Evolutionary conservation across 1,284 basidiomycete genomes (phyloP).

Genomic region (Ceratobasidium sp.): DNA sequence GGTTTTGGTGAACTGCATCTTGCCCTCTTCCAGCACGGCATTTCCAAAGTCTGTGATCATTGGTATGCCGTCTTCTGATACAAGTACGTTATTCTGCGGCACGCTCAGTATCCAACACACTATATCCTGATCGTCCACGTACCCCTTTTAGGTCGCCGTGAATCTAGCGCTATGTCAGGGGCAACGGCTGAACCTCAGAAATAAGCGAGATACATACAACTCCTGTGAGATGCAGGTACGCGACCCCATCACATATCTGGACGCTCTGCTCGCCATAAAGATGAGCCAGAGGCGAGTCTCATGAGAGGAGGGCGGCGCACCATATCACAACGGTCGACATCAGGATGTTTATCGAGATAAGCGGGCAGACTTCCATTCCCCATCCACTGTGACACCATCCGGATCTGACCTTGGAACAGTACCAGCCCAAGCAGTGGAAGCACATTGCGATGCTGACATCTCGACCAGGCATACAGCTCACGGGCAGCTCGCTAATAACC

Average conservation of each 20-base stretch:
- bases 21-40: background rate
- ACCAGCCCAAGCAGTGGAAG: conserved; percentile 21
- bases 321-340: conserved; percentile 2
- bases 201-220: background rate
- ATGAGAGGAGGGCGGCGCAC: background rate
- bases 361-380: background rate
- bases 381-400: conserved; percentile 31
- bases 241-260: background rate
- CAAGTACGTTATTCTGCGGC: background rate
- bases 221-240: background rate
- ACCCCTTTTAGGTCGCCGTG: conserved; percentile 12
- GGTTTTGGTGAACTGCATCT: background rate
- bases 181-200: no score
- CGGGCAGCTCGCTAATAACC: background rate
- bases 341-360: background rate
- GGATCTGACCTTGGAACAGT: background rate
- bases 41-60: conserved; percentile 7
- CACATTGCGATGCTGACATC: conserved; percentile 19
- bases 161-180: background rate
- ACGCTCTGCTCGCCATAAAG: background rate
- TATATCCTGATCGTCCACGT: background rate
- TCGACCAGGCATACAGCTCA: conserved; percentile 21
- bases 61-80: conserved; percentile 1
- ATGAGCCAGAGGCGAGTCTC: background rate
- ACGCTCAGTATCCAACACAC: background rate